Base-by-base conservation (phyloP, 768 basidiomycete species). In the Tricholoma furcatifolium region DNA sequence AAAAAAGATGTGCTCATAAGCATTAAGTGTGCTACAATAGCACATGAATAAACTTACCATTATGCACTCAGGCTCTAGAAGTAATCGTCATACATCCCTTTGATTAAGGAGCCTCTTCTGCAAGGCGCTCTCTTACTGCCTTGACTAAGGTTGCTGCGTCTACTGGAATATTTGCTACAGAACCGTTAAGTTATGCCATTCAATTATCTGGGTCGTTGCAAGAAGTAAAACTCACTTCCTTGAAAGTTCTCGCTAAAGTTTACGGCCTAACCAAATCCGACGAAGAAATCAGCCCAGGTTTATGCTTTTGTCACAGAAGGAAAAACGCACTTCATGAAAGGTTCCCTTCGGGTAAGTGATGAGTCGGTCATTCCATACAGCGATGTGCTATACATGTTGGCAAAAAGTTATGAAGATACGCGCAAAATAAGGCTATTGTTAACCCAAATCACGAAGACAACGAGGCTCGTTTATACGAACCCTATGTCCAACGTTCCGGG, bases 361-460 rank as follows among this genome's bases (percentile, higher is more conserved):
- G 56, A 69, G 74, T 64, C 79, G 78, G 66, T 86, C 81, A 58
- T 87, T 84, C 84, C 85, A 84, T 17, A 89, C 71, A 1, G 77
- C 83, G 54, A 81, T 84, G 63, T 90, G 81, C 58, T 70, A 73
- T 49, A 31, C 18, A 34, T 40, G 23, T 50, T 34, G 31, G 27
- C 27, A 31, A 32, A 40, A 15, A 5, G 3, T 36, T 39, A 47
- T 21, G 34, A 35, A 32, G n/a, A 50, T 31, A 7, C n/a, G 12
- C 34, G 45, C 20, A 11, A 46, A 23, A 45, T 41, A 38, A 47
- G 17, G 38, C 30, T 34, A 31, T 30, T 14, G 49, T 44, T 17
- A 54, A 35, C 34, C 14, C 24, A 48, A 17, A 43, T 35, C 17
- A 41, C 21, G 24, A 40, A 57, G 36, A 23, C 21, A n/a, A 45